Base-by-base conservation (phyloP, 129 eudicot genomes). In the Pseudognaphalium luteoalbum region DNA sequence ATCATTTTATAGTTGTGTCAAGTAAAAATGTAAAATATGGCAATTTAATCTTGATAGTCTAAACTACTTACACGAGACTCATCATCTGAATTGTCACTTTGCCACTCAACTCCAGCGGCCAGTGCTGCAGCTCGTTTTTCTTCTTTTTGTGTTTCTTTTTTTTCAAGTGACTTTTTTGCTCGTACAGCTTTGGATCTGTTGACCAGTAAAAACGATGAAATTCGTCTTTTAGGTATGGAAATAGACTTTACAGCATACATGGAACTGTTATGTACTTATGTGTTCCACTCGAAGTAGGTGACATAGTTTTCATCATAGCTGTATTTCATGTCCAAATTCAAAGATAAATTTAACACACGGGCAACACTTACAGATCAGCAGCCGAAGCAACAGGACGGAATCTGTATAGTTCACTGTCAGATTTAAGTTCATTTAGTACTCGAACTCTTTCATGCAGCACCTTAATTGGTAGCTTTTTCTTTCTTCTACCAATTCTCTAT, bases 81-180 rank as follows among this genome's bases (percentile, higher is more conserved):
- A 25, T 84, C 90, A 30, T 91, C 97, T 51, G 96, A 88, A 72
- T 85, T 85, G 25, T 91, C 98, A 81, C 97, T 91, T 60, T 74
- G 84, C 88, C 88, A 91, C 76, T 91, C 98, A 84, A 79, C 72
- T 71, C 98, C 98, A 87, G 91, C 96, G 56, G 96, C 93, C 79
- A 87, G 65, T 69, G 96, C 93, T 54, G 89, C 94, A 80, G 92
- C 92, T 77, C 76, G 88, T 76, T 76, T 85, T 73, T 83, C 87
- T 79, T 91, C 93, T 63, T 78, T 87, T 59, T 51, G 4, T 50
- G 81, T 69, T 84, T 68, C 86, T 75, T 80, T 83, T 83, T 87
- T 89, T 85, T 70, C 76, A 51, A 91, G 92, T 82, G 74, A 42
- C 82, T 71, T 89, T 78, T 85, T 89, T 28, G 99, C 99, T 76